These are phyloP conservation scores for Cutaneotrichosporon daszewskae DNA, from an alignment of 1,284 basidiomycete species.

Conservation along the genomic window DNA sequence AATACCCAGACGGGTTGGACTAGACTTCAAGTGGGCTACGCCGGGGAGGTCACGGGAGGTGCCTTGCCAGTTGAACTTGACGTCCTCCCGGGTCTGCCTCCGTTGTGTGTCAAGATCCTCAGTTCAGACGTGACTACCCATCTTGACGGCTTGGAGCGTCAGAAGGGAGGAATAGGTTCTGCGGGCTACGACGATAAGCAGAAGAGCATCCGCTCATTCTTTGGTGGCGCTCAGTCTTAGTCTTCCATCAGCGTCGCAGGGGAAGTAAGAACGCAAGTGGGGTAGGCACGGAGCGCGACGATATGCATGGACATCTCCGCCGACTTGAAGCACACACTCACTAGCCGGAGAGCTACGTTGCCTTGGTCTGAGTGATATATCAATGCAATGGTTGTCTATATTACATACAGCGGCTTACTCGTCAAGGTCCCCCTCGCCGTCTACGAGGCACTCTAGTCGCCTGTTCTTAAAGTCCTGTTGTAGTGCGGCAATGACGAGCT, in stretches of 20 bases:
- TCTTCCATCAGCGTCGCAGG: no score
- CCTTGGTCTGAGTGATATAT: not conserved
- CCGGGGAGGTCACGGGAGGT: not conserved
- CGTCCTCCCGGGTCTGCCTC: conserved; percentile 12
- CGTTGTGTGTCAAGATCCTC: conserved; percentile 33
- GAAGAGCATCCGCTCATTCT: conserved; percentile 67
- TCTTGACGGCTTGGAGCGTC: conserved; percentile 54
- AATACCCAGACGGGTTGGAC: conserved; percentile 49
- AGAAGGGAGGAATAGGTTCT: conserved; percentile 70
- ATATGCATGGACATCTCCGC: not conserved
- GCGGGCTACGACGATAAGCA: conserved; percentile 67
- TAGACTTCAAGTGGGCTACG: conserved; percentile 46
- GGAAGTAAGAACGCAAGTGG: not conserved
- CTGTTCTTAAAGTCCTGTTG: conserved; percentile 60
- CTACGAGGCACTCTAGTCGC: conserved; percentile 62
- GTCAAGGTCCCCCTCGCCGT: conserved; percentile 45
- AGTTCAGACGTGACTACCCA: conserved; percentile 45
- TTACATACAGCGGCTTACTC: conserved; percentile 16
- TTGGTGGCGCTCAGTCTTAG: conserved; percentile 53
- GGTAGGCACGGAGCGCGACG: no score
- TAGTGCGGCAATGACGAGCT: conserved; percentile 56
- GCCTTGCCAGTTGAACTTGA: not conserved
- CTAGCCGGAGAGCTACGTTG: no score
- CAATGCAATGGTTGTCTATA: not conserved
- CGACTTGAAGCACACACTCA: no score